These are phyloP conservation scores for Botrytis hyacinthi DNA, from an alignment of 2,329 filamentous ascomycete genomes.

Conservation along the genomic window DNA sequence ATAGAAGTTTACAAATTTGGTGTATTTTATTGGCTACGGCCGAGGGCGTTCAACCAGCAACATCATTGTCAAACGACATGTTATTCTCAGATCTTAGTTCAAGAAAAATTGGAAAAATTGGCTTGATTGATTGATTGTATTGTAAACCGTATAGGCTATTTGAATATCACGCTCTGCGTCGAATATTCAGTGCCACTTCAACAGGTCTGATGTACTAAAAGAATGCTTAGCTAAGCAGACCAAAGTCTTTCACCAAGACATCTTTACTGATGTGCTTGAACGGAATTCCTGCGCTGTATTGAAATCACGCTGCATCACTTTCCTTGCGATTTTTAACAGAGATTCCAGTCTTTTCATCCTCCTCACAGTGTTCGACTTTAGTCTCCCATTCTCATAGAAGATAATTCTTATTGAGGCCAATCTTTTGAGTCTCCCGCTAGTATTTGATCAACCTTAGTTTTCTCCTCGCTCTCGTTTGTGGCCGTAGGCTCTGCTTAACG, in stretches of 20 bases:
- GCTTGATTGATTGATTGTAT: background rate
- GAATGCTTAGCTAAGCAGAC: constrained; percentile 2
- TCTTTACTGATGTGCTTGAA: background rate
- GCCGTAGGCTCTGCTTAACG: background rate
- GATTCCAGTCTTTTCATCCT: background rate
- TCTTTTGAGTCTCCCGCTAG: background rate
- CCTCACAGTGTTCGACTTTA: background rate
- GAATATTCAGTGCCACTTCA: background rate
- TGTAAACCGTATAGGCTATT: background rate
- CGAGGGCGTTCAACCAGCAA: background rate
- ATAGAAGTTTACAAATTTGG: background rate
- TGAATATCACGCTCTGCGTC: background rate
- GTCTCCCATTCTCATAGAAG: background rate
- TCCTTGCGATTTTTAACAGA: background rate
- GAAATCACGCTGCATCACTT: background rate
- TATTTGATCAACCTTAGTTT: background rate
- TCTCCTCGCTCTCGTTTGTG: background rate
- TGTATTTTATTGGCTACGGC: background rate
- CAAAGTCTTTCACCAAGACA: background rate
- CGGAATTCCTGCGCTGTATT: background rate
- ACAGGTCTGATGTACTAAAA: background rate
- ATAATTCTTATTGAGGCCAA: background rate
- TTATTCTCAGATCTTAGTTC: background rate
- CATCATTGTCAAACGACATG: background rate
- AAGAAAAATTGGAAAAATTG: background rate